Base-by-base conservation (phyloP, 2,329 filamentous ascomycete genomes). In the Verticillium nubilum region DNA sequence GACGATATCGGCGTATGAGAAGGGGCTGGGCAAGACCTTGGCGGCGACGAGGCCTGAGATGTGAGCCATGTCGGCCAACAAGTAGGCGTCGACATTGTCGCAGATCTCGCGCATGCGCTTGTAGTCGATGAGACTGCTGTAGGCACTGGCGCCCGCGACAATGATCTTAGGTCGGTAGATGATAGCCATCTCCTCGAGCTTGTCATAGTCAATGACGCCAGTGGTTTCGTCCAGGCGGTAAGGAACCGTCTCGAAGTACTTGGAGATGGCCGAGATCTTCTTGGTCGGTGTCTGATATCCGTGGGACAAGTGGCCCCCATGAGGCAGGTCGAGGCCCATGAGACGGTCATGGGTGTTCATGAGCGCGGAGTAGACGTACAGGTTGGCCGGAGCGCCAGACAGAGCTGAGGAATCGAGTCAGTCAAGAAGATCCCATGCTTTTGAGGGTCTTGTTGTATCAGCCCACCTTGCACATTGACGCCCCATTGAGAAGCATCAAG, bases 261-360 rank as follows among this genome's bases (percentile, higher is more conserved):
- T 98, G 60, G 94, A 98, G 66, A 99, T 88, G 69, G 93, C 92
- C n/a, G 94, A 98, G 73, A 99, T 98, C 84, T 93, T 94, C 76
- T 89, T 92, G 58, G 88, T 88, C 3, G 95, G 92, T 23, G 91
- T 98, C 78, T 99, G 95, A 78, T 99, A 99, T 63, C 95, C 95
- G 77, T 99, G 95, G 54, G 91, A 96, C 69, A 99, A 80, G 76
- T 99, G 95, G 62, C 95, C 95, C 65, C 95, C 95, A 73, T 99
- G 95, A 53, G 95, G 95, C 15, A 99, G 86, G 72, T 99, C 95
- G 62, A 99, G 85, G 63, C 94, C 94, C 93, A 99, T 98, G 67
- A 99, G 85, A 61, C 95, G 88, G 70, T 98, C 95, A 75, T 99
- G 95, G 26, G 91, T 89, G 67, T 93, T 86, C 79, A 97, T 89